Evolutionary conservation across 2,329 filamentous ascomycete species (phyloP).

Genomic region (Exserohilum turcica): DNA sequence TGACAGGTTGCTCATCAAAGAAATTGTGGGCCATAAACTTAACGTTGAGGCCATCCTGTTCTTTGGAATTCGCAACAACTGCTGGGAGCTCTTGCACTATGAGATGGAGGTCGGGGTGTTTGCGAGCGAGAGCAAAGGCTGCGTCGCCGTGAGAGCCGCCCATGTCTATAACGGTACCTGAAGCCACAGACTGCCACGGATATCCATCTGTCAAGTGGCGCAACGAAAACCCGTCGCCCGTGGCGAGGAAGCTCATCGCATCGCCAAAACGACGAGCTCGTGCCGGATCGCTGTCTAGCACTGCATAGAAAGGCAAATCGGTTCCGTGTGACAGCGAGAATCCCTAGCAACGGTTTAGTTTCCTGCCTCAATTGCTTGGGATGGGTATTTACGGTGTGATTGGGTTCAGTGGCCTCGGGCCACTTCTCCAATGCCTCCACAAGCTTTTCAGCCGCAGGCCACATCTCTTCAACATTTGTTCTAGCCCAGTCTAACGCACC

Average conservation of each 20-base stretch:
- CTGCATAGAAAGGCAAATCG: constrained; percentile 19
- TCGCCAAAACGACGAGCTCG: constrained; percentile 15
- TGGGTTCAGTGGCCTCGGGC: constrained; percentile 5
- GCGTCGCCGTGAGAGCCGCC: constrained; percentile 25
- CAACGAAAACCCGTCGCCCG: background rate
- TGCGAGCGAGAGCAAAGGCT: constrained; percentile 18
- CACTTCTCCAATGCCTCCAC: constrained; percentile 11
- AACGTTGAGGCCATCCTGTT: constrained; percentile 11
- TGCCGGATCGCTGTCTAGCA: constrained; percentile 6
- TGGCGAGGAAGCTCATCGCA: constrained; percentile 18
- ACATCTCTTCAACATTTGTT: constrained; percentile 5
- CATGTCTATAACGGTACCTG: constrained; percentile 27
- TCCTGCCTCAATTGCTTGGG: background rate
- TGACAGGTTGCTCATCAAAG: constrained; percentile 25
- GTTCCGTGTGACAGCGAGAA: constrained; percentile 15
- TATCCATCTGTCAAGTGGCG: constrained; percentile 4
- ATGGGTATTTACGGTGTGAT: constrained; percentile 5
- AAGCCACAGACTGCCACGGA: constrained; percentile 6
- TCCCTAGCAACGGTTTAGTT: background rate
- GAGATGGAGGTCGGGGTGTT: constrained; percentile 16
- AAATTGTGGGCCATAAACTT: constrained; percentile 27
- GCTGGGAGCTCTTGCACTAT: constrained; percentile 26
- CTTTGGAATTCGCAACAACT: constrained; percentile 15
- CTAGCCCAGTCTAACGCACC: constrained; percentile 1
- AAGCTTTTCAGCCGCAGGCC: constrained; percentile 5